Conservation (phyloP, 1,284 basidiomycete genomes). For the Wallemia mellicola region DNA sequence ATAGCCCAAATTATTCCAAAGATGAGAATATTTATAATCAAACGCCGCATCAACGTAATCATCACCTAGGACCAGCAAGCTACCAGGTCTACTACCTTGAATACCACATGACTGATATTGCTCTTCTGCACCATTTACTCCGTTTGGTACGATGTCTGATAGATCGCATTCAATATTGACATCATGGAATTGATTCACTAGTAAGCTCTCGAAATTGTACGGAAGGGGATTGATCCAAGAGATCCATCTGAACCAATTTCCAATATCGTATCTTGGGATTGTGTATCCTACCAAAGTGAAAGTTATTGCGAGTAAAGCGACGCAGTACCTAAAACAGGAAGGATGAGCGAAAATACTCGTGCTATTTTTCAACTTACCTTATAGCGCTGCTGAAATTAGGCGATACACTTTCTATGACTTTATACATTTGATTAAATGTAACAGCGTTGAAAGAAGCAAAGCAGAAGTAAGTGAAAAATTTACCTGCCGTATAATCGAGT, state of each 20-base stretch:
- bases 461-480: constrained; percentile 20
- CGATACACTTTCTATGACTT: neutral
- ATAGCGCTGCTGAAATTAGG: neutral
- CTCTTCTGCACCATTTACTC: constrained; percentile 8
- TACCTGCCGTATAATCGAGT: constrained; percentile 17
- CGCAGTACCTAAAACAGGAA: constrained; percentile 2
- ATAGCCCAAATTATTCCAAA: constrained; percentile 17
- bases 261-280: neutral
- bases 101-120: constrained; percentile 17
- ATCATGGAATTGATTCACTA: constrained; percentile 21
- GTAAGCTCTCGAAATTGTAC: constrained; percentile 17
- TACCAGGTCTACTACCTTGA: constrained; percentile 17
- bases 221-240: neutral
- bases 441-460: constrained; percentile 4
- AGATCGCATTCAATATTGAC: neutral
- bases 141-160: neutral
- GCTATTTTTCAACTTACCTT: neutral
- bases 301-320: neutral
- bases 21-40: constrained; percentile 27
- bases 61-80: constrained; percentile 18
- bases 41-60: constrained; percentile 26
- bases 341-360: neutral
- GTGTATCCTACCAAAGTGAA: neutral
- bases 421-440: neutral
- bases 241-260: neutral